A percentile compares a stretch with the other conserved stretches of the same genome.
Conservation (phyloP, 208 protist species). For the Trypanosoma melophagium region DNA sequence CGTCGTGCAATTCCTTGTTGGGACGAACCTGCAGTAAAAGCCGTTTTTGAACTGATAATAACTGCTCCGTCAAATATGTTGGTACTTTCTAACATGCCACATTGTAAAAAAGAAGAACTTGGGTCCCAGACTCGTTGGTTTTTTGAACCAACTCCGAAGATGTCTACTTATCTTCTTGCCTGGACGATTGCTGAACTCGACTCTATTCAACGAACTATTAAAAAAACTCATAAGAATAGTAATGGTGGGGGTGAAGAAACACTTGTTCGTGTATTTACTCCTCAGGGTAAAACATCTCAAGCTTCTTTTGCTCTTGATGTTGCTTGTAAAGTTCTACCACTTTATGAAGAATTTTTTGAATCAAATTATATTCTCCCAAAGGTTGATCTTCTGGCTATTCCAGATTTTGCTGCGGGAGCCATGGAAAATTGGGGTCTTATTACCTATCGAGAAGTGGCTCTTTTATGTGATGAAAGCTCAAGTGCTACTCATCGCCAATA, state of each 20-base stretch:
- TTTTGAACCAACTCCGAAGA: constrained; percentile 85
- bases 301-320: constrained; percentile 82
- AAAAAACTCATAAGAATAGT: constrained; percentile 19
- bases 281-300: constrained; percentile 44
- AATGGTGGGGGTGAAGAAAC: constrained; percentile 23
- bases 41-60: constrained; percentile 92
- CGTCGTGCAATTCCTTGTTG: constrained; percentile 93
- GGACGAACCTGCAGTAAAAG: constrained; percentile 95
- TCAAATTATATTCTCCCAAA: constrained; percentile 93
- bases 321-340: constrained; percentile 54
- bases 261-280: constrained; percentile 55
- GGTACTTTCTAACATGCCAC: constrained; percentile 91
- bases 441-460: constrained; percentile 91
- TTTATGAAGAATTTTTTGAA: constrained; percentile 86
- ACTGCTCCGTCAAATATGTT: constrained; percentile 55
- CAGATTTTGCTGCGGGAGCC: constrained; percentile 93
- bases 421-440: constrained; percentile 99
- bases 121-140: constrained; percentile 30
- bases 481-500: constrained; percentile 45
- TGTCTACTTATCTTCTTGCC: constrained; percentile 97
- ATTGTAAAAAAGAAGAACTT: constrained; percentile 22
- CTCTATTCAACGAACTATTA: constrained; percentile 39
- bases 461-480: constrained; percentile 60
- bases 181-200: constrained; percentile 91
- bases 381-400: constrained; percentile 94